Base-by-base conservation (phyloP, 192 early-diverging fungal genomes). In the Mortierella alpina region DNA sequence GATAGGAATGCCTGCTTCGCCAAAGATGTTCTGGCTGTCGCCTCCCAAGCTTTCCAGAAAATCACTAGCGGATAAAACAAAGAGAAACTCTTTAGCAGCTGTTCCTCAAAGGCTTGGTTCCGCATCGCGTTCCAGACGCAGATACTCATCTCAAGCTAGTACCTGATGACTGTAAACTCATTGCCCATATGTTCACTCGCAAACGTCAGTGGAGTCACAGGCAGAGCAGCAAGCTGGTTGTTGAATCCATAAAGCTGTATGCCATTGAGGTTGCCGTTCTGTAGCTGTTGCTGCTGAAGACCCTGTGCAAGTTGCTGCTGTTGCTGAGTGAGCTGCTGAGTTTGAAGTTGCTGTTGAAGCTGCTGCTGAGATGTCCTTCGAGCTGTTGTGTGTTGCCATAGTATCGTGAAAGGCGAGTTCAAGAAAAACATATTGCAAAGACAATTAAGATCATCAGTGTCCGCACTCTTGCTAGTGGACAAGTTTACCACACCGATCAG, bases 181-280 rank as follows among this genome's bases (percentile, higher is more conserved):
- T 95, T 89, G 18, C 93, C 94, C 89, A 90, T 91, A 55, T 89
- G 86, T 51, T 92, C 93, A 79, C 86, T 89, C 3, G 93, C 92
- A 87, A 95, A 95, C 2, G 91, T 87, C n/a, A 91, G 75, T 17
- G 92, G 92, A 50, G 84, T 82, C 14, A 66, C 69, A 55, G 84
- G 84, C 23, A 84, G 75, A 18, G 77, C 70, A 7, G 77, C 50
- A 7, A 80, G 46, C 18, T 72, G 77, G 55, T 68, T 80, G 49
- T 72, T 80, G 54, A 72, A 80, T 62, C 65, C 66, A 41, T 79
- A 86, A 1, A 83, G 52, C 18, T 49, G 82, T 60, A 86, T 72
- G 17, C 70, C 70, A 46, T 63, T 63, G 13, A 81, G 64, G 52
- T 71, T 83, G 68, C 51, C 52, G 68, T 50, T 55, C 17, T 77